Conservation (phyloP, 345 rosid genomes). For the Linum usitatissimum region DNA sequence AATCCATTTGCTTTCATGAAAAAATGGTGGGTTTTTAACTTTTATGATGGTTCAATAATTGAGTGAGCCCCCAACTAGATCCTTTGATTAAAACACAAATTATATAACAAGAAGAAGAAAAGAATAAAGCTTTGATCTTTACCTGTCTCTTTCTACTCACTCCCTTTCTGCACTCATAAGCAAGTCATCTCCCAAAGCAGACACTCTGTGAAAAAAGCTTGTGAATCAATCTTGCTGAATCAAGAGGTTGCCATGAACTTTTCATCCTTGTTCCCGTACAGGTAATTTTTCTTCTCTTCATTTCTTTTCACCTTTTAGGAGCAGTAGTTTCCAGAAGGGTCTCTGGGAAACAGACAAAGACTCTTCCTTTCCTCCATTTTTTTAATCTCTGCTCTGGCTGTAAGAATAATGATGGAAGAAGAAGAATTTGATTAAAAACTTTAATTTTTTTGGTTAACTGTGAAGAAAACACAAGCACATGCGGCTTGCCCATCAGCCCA, state of each 20-base stretch:
- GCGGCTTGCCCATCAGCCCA: neutral
- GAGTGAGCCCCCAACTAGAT: neutral
- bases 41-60: neutral
- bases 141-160: neutral
- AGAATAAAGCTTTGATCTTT: neutral
- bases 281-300: neutral
- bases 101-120: too few species aligned
- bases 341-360: neutral
- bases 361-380: neutral
- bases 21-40: neutral
- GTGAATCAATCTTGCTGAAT: neutral
- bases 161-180: neutral
- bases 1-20: neutral
- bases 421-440: neutral
- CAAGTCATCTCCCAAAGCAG: neutral
- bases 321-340: neutral
- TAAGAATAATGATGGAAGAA: neutral
- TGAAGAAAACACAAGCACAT: conserved; percentile 26
- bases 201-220: neutral
- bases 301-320: neutral
- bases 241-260: neutral
- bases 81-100: neutral
- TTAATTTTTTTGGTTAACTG: neutral
- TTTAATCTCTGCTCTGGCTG: neutral
- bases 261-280: neutral